Percentiles rank a stretch among this genome's conserved stretches.
Conservation (phyloP, 2,329 filamentous ascomycete species). For the Seiridium unicorne region DNA sequence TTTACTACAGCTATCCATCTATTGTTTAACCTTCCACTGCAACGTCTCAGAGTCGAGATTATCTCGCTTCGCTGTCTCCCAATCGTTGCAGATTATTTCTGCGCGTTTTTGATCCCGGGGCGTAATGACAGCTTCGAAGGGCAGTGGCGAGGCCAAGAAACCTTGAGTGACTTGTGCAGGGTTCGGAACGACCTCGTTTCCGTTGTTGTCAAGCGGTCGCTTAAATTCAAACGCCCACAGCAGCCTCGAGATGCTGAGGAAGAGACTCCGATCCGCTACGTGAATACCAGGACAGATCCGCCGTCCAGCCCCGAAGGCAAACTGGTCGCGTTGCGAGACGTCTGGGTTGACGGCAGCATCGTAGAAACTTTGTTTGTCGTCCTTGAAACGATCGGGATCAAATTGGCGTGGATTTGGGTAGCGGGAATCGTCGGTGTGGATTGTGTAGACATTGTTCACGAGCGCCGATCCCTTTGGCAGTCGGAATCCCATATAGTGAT, state of each 20-base stretch:
- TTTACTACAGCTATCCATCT: too few relatives aligned
- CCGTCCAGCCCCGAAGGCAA: constrained; percentile 46
- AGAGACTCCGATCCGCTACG: constrained; percentile 38
- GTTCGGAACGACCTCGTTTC: too few relatives aligned
- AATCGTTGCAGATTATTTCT: too few relatives aligned
- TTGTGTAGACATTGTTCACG: constrained; percentile 21
- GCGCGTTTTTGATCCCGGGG: too few relatives aligned
- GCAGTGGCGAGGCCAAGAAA: too few relatives aligned
- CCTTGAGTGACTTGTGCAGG: too few relatives aligned
- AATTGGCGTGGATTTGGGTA: background rate
- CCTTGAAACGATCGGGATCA: constrained; percentile 25
- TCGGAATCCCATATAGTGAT: constrained; percentile 11
- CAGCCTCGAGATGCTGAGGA: constrained; percentile 34
- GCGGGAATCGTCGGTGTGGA: constrained; percentile 10
- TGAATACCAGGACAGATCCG: constrained; percentile 50
- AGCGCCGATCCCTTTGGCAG: constrained; percentile 13
- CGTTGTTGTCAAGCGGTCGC: too few relatives aligned
- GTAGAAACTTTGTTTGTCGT: constrained; percentile 11
- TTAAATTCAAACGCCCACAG: constrained; percentile 31
- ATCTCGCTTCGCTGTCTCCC: too few relatives aligned
- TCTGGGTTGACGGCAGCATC: constrained; percentile 13
- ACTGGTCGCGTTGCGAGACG: constrained; percentile 27
- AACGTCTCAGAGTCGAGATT: too few relatives aligned
- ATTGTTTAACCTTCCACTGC: too few relatives aligned
- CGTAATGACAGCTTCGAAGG: too few relatives aligned